phyloP scores from a whole-genome alignment of 2,329 filamentous ascomycete genomes.

The Orbilia javanica region DNA sequence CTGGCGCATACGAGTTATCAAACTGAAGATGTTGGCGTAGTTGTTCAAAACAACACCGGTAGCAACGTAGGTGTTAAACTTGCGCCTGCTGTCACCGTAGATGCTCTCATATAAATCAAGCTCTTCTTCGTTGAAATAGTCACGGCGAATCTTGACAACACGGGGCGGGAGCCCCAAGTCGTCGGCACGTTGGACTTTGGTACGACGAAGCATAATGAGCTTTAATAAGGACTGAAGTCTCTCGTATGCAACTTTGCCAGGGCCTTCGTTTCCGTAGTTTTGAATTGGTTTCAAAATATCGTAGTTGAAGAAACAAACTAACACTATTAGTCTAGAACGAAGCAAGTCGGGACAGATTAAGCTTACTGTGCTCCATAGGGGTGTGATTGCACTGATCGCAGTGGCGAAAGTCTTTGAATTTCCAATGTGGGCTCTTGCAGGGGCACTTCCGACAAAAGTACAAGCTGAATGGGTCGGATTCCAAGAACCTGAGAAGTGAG shows the following conservation, averaged over 20 bases:
- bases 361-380: conserved; percentile 61
- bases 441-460: conserved; percentile 92
- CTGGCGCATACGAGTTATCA: conserved; percentile 99
- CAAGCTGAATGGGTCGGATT: conserved; percentile 87
- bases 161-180: conserved; percentile 98
- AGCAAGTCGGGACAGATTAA: not conserved
- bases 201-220: conserved; percentile 92
- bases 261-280: conserved; percentile 72
- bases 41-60: conserved; percentile 95
- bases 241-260: conserved; percentile 77
- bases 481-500: conserved; percentile 90
- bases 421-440: conserved; percentile 87
- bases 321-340: conserved; percentile 67
- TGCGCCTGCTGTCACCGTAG: conserved; percentile 88
- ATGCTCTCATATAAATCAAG: conserved; percentile 95
- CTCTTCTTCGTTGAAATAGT: conserved; percentile 97
- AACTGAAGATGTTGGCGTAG: conserved; percentile 97
- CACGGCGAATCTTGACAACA: conserved; percentile 88
- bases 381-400: conserved; percentile 61
- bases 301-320: conserved; percentile 89
- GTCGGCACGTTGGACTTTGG: conserved; percentile 92
- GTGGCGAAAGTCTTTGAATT: conserved; percentile 59
- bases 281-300: conserved; percentile 89
- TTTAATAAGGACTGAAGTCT: conserved; percentile 91
- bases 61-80: conserved; percentile 95